Base-by-base conservation (phyloP, 257 asterid species). In the Salvia miltiorrhiza region DNA sequence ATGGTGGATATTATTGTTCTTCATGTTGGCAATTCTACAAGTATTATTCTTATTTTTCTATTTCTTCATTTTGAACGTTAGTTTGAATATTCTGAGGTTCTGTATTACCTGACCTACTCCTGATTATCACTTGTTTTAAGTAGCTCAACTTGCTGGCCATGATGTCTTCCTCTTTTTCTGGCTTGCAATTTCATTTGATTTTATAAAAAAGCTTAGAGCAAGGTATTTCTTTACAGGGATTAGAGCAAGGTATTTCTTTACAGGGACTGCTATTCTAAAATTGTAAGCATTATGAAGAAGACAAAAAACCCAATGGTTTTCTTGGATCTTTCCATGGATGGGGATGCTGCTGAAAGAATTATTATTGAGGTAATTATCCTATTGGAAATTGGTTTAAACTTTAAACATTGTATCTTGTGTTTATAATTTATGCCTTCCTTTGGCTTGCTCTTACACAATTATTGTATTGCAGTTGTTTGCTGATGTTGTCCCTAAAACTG, bases 401-500 rank as follows among this genome's bases (percentile, higher is more conserved):
- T 61, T 2, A 17, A 60, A n/a, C 9, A 7, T 7, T 10, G 7
- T 26, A 21, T 39, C 50, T 58, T 7, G 24, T 57, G 63, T 47
- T 56, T 54, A 21, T 23, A 73, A 64, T 39, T 26, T 9, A 5
- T 21, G 41, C 13, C 59, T 73, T 71, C 53, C 10, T 63, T 73
- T 68, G 52, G 40, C 32, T 23, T 48, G 41, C 63, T 73, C 69
- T 71, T 40, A 67, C 24, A 40, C n/a, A 14, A 1, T 19, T 71
- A 11, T 60, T 60, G 59, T 6, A 39, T 75, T 81, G 84, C 87
- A 94, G 99, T 77, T 94, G 77, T 91, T 86, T 87, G 95, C 97
- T 33, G 96, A 91, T 79, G 78, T 75, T 71, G 99, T 91, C 75
- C 99, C 99, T 44, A 87, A 66, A 86, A 94, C 99, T 8, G 97